Evolutionary conservation across 2,329 filamentous ascomycete genomes (phyloP).

Genomic region (Aspergillus sp.): DNA sequence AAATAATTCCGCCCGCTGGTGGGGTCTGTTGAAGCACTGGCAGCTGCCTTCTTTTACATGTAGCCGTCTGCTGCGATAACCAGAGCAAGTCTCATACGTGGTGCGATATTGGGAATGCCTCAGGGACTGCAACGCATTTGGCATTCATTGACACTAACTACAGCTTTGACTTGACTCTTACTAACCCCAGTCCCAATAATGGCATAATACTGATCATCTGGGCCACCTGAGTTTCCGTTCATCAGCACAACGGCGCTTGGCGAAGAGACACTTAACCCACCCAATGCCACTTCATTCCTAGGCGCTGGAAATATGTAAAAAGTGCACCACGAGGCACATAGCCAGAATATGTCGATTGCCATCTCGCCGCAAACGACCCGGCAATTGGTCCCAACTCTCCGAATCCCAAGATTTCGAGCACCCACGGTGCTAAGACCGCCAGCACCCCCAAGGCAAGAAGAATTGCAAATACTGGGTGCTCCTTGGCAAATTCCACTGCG

Average conservation of each 20-base stretch:
- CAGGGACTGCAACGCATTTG: too few species aligned
- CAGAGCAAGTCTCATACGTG: not conserved
- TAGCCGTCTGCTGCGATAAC: not conserved
- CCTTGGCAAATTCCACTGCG: conserved; percentile 22
- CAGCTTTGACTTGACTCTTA: not conserved
- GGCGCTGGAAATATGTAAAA: conserved; percentile 47
- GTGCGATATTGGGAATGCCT: not conserved
- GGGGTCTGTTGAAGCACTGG: not conserved
- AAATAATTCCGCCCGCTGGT: not conserved
- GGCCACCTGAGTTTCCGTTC: not conserved
- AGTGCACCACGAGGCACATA: conserved; percentile 44
- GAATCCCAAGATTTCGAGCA: conserved; percentile 31
- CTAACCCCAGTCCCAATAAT: not conserved
- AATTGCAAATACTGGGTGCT: conserved; percentile 28
- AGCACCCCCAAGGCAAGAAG: conserved; percentile 31
- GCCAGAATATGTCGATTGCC: conserved; percentile 43
- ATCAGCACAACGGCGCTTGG: not conserved
- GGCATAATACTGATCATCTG: not conserved
- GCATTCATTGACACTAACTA: not conserved
- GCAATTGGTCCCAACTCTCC: conserved; percentile 28
- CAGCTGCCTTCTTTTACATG: not conserved
- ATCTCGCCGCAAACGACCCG: conserved; percentile 44
- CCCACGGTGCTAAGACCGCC: conserved; percentile 27
- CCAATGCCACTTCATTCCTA: conserved; percentile 42
- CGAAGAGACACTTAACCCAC: not conserved